These are phyloP conservation scores for Mallotus japonicus DNA, from an alignment of 441 rosid genomes.

Conservation along the genomic window DNA sequence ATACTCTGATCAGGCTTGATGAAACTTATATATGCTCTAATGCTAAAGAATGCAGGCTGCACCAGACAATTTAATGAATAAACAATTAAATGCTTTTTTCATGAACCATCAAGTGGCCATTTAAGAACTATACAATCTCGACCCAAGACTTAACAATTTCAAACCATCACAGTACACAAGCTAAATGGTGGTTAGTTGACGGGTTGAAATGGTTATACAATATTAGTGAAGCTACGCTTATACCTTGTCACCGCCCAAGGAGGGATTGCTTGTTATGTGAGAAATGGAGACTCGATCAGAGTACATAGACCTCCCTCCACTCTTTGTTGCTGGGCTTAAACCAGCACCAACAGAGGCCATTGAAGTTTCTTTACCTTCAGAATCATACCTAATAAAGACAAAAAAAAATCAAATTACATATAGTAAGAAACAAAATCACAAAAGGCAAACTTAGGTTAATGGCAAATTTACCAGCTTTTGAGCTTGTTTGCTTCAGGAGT, in stretches of 20 bases:
- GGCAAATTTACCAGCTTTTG: constrained; percentile 54
- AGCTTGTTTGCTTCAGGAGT: constrained; percentile 68
- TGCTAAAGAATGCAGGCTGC: constrained; percentile 77
- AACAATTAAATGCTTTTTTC: background rate
- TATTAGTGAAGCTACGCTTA: background rate
- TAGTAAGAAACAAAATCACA: background rate
- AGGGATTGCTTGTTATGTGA: constrained; percentile 55
- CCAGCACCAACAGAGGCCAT: constrained; percentile 74
- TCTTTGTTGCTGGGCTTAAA: constrained; percentile 51
- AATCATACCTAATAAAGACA: constrained; percentile 53
- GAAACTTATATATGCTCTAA: constrained; percentile 67
- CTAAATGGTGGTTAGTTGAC: too few relatives aligned
- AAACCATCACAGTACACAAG: background rate
- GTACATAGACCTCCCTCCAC: constrained; percentile 70
- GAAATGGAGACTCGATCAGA: constrained; percentile 60
- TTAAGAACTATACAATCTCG: background rate
- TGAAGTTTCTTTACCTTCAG: constrained; percentile 77
- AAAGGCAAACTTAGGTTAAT: background rate
- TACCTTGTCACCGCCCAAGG: constrained; percentile 85
- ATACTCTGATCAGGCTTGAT: constrained; percentile 88
- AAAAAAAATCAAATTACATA: background rate
- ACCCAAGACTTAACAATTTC: too few relatives aligned
- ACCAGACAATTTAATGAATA: constrained; percentile 12
- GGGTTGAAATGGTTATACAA: too few relatives aligned
- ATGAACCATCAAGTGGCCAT: background rate